Base-by-base conservation (phyloP, 1,284 basidiomycete species). In the Omphalotus olearius region DNA sequence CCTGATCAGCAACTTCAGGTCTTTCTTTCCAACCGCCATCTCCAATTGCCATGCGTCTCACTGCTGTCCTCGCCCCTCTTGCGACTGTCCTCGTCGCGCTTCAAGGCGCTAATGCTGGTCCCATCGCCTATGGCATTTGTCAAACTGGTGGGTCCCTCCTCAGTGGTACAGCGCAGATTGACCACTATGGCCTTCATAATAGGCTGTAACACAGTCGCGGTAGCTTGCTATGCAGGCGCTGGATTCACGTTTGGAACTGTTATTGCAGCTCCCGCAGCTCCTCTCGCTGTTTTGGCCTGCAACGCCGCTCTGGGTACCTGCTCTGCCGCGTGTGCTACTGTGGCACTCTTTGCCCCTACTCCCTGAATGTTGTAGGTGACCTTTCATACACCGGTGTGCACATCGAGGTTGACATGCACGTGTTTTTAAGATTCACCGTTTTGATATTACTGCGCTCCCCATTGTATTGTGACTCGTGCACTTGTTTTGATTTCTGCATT, bases 161-260 rank as follows among this genome's bases (percentile, higher is more conserved):
- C n/a, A 35, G 10, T 18, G 3, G n/a, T 9, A 13, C 7, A 33
- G 30, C 46, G 44, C 23, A 10, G n/a, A 13, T 33, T 45, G 5
- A 20, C 26, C 36, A 10, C 9, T n/a, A 30, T 23, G 33, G 40
- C 40, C 35, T 33, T 40, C 37, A 37, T 25, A 41, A 17, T 50
- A 83, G 82, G 80, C 0, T 83, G 82, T 53, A 83, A 82, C 55
- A 53, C 56, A 6, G 56, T 80, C 1, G 78, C 58, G 0, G 76
- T 79, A 0, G 65, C 77, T 0, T 83, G 82, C 61, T 83, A 83
- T 45, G 66, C 73, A 0, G 78, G 61, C 0, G 80, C 80, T 0
- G 79, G 80, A 0, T 65, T 71, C 46, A 70, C 68, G 0, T 82
- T 83, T 48, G 80, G 79, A 0, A 74, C 79, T 14, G 58, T 78